These are phyloP conservation scores for Salix arbutifolia DNA, from an alignment of 345 rosid species.

Conservation along the genomic window DNA sequence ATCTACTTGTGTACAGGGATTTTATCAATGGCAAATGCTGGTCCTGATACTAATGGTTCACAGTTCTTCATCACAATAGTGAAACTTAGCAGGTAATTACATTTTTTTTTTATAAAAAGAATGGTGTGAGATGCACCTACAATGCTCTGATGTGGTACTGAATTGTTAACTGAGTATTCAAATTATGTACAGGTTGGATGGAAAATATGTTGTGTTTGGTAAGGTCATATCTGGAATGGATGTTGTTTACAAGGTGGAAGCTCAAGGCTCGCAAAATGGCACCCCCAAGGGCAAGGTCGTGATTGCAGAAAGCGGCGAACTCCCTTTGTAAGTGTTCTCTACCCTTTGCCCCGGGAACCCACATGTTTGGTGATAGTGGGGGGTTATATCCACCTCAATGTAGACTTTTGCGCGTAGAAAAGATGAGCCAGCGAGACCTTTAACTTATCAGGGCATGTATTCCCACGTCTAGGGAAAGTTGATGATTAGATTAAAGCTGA, in stretches of 20 bases:
- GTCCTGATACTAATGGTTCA: conserved; percentile 85
- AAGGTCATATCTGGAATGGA: conserved; percentile 98
- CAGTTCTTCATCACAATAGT: conserved; percentile 94
- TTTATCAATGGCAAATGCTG: conserved; percentile 95
- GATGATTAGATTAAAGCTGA: too few relatives aligned
- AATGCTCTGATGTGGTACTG: not conserved
- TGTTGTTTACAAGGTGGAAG: conserved; percentile 85
- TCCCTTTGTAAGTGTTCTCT: conserved; percentile 45
- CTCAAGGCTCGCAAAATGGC: conserved; percentile 81
- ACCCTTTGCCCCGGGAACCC: too few relatives aligned
- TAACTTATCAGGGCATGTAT: too few relatives aligned
- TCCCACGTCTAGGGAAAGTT: too few relatives aligned
- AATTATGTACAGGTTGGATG: conserved; percentile 73
- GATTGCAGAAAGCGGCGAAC: conserved; percentile 87
- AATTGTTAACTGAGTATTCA: not conserved
- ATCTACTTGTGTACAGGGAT: conserved; percentile 39
- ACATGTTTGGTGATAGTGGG: too few relatives aligned
- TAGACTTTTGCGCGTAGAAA: too few relatives aligned
- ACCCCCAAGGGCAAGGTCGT: conserved; percentile 83
- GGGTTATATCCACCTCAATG: not conserved
- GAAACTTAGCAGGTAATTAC: conserved; percentile 77
- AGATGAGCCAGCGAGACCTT: too few relatives aligned
- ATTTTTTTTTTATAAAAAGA: not conserved
- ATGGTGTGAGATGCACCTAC: not conserved
- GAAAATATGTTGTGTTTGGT: conserved; percentile 91